Conservation (phyloP, 176 grass and related monocot species). For the Aegilops sharonensis region DNA sequence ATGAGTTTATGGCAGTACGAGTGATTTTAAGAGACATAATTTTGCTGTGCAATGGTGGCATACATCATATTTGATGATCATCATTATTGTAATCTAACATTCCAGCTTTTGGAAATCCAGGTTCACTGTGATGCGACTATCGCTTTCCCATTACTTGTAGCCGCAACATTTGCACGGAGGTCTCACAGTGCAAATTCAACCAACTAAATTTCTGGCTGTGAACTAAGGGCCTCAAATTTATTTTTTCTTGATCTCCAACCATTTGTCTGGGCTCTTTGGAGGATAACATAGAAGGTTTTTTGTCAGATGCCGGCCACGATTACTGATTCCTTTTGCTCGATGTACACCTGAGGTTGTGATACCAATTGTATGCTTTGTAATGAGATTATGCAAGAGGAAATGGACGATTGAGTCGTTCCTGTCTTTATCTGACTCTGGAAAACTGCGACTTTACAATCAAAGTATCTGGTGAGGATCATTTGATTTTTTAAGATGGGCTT, state of each 20-base stretch:
- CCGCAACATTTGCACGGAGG: conserved; percentile 75
- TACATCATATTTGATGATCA: not conserved
- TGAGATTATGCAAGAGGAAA: not conserved
- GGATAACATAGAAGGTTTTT: not conserved
- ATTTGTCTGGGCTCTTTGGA: not conserved
- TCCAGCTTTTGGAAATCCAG: conserved; percentile 36
- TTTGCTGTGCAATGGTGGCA: not conserved
- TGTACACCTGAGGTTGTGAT: conserved; percentile 11
- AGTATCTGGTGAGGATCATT: not conserved
- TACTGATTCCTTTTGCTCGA: not conserved
- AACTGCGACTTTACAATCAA: not conserved
- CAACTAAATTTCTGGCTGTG: not conserved
- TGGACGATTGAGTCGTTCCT: not conserved
- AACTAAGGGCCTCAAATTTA: not conserved
- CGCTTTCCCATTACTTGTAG: conserved; percentile 78
- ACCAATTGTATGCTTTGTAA: not conserved
- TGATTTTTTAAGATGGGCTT: not conserved
- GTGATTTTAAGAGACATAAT: not conserved
- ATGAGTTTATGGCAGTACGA: not conserved
- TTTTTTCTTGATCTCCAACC: not conserved
- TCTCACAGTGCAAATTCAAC: conserved; percentile 25
- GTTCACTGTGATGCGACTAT: conserved; percentile 95
- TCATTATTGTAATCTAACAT: conserved; percentile 4
- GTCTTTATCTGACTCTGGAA: not conserved
- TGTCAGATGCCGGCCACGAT: not conserved